A percentile compares a stretch with the other conserved stretches of the same genome.
Conservation (phyloP, 192 early-diverging fungal species). For the Phycomyces blakesleeanus region DNA sequence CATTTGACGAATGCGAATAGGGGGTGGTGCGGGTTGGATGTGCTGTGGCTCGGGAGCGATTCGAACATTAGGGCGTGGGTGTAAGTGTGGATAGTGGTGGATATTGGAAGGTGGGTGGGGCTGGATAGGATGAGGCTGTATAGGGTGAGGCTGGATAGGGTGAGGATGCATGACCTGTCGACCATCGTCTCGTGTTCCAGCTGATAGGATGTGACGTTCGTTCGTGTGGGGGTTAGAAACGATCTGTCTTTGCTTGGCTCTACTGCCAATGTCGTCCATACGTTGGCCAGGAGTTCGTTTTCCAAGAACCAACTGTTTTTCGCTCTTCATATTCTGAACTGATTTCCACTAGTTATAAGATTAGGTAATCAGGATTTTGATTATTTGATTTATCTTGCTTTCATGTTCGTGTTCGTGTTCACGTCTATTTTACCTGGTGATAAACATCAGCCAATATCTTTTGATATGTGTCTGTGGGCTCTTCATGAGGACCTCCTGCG, state of each 20-base stretch:
- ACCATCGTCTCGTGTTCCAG: too few species aligned
- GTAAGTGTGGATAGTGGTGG: background rate
- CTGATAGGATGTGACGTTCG: too few species aligned
- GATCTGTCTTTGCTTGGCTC: background rate
- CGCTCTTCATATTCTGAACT: background rate
- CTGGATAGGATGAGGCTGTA: background rate
- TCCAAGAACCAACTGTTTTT: background rate
- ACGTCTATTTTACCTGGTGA: slow-evolving; percentile 1
- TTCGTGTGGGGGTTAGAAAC: background rate
- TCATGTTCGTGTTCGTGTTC: too few species aligned
- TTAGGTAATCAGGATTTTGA: too few species aligned
- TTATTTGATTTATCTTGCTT: too few species aligned
- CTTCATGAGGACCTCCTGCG: background rate
- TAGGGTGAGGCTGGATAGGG: background rate
- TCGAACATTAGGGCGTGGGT: background rate
- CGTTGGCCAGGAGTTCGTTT: background rate
- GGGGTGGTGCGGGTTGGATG: too few species aligned
- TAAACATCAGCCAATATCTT: background rate
- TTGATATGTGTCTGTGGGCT: background rate
- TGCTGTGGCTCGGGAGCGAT: background rate
- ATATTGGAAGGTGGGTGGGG: too few species aligned
- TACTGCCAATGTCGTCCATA: background rate
- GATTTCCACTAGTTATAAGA: background rate
- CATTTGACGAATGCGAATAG: too few species aligned
- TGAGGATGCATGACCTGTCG: too few species aligned